phyloP scores from a whole-genome alignment of 495 filamentous ascomycete genomes.

The Neurospora sublineolata region DNA sequence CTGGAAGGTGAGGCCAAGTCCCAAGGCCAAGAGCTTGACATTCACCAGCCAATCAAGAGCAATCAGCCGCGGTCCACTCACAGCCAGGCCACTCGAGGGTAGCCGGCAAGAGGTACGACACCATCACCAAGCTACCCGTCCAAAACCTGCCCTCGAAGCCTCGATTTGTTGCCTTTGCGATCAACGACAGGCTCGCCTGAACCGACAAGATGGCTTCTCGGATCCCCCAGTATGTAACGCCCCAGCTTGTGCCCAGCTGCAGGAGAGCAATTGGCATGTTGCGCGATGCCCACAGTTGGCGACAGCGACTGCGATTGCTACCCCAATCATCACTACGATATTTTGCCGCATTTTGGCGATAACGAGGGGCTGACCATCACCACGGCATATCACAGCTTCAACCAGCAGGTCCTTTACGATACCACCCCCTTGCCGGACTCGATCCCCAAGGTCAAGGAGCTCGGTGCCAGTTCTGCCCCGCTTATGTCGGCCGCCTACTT shows the following conservation, averaged over 20 bases:
- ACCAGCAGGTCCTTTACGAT: constrained; percentile 84
- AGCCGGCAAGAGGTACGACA: not conserved
- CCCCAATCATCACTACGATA: not conserved
- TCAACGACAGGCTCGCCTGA: constrained; percentile 16
- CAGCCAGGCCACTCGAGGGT: not conserved
- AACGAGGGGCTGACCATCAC: constrained; percentile 14
- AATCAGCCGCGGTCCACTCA: not conserved
- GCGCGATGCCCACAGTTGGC: not conserved
- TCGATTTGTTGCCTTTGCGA: constrained; percentile 4
- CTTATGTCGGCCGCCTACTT: constrained; percentile 89
- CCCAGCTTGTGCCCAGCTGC: not conserved
- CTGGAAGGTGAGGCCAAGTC: not conserved
- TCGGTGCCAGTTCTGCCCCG: constrained; percentile 84
- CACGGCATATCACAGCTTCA: constrained; percentile 59
- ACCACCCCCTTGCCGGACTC: constrained; percentile 85
- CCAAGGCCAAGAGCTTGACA: not conserved
- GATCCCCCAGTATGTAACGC: constrained; percentile 36
- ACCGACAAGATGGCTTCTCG: constrained; percentile 37
- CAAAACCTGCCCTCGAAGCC: not conserved
- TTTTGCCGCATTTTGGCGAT: not conserved
- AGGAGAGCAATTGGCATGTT: constrained; percentile 13
- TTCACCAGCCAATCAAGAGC: not conserved
- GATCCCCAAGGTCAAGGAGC: constrained; percentile 83
- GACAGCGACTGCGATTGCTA: not conserved
- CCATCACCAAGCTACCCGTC: not conserved